Evolutionary conservation across 495 filamentous ascomycete species (phyloP).

Genomic region (Rhypophila decipiens): DNA sequence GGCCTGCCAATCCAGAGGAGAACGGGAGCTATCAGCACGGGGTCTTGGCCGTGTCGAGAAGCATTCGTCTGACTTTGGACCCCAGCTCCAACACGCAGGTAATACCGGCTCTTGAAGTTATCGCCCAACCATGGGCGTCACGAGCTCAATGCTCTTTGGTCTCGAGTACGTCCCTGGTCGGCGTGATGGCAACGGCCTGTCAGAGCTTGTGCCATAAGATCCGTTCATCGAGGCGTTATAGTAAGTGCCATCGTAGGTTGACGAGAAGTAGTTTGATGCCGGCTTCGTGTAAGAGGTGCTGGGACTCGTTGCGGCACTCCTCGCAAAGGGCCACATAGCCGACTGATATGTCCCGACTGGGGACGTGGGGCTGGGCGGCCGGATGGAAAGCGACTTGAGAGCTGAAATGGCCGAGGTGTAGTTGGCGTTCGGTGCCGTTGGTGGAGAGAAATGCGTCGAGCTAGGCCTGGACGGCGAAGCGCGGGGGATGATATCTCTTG

Average conservation of each 20-base stretch:
- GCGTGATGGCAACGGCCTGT: conserved; percentile 39
- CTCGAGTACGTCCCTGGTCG: conserved; percentile 39
- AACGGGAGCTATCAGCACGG: not conserved
- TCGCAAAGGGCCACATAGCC: conserved; percentile 39
- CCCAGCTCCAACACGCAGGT: not conserved
- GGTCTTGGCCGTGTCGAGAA: no score
- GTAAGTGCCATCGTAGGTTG: conserved; percentile 41
- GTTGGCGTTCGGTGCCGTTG: conserved; percentile 29
- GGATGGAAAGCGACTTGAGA: conserved; percentile 38
- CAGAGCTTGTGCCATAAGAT: conserved; percentile 25
- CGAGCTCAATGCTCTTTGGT: conserved; percentile 46
- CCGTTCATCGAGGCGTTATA: conserved; percentile 14
- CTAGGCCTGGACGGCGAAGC: conserved; percentile 43
- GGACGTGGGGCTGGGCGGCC: conserved; percentile 42
- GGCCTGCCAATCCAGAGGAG: not conserved
- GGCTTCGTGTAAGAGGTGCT: conserved; percentile 39
- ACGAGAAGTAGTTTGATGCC: conserved; percentile 30
- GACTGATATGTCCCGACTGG: conserved; percentile 26
- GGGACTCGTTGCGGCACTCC: conserved; percentile 39
- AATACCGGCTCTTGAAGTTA: conserved; percentile 11
- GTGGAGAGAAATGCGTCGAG: conserved; percentile 34
- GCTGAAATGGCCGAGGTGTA: conserved; percentile 37
- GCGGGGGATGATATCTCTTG: conserved; percentile 45
- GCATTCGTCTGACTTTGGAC: no score
- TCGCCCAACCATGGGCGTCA: conserved; percentile 42